Percentiles rank a stretch among this genome's conserved stretches.
Conservation (phyloP, 1,139 yeast genomes). For the Geotrichum europaeum region DNA sequence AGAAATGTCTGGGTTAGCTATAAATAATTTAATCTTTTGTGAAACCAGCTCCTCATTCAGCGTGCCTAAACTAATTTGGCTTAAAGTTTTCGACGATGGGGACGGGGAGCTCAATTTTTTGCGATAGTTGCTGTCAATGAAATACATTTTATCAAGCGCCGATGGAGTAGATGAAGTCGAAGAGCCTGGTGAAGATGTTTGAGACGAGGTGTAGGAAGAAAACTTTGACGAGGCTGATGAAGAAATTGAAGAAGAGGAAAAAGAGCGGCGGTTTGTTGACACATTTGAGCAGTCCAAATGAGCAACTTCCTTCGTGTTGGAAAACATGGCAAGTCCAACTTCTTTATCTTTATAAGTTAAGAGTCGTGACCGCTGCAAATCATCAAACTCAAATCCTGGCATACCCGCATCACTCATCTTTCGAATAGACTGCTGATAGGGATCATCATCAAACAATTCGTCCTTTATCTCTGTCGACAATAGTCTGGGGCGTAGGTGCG, state of each 20-base stretch:
- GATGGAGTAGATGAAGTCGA: slow-evolving; percentile 1
- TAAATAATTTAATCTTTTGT: slow-evolving; percentile 9
- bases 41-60: slow-evolving; percentile 3
- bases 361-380: not conserved
- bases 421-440: not conserved
- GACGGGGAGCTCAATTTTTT: not conserved
- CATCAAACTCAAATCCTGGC: not conserved
- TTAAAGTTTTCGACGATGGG: not conserved
- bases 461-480: slow-evolving; percentile 76
- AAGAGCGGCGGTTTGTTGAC: not conserved
- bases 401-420: not conserved
- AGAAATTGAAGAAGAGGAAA: slow-evolving; percentile 7
- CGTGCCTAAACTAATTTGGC: slow-evolving; percentile 3
- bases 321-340: not conserved
- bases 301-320: not conserved
- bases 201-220: slow-evolving; percentile 1
- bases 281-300: not conserved
- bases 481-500: slow-evolving; percentile 66
- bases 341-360: not conserved
- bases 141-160: not conserved
- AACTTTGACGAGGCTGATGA: not conserved
- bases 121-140: not conserved
- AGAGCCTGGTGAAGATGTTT: slow-evolving; percentile 1
- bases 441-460: slow-evolving; percentile 21
- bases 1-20: slow-evolving; percentile 14